Conservation (phyloP, 257 asterid species). For the Eucommia ulmoides region DNA sequence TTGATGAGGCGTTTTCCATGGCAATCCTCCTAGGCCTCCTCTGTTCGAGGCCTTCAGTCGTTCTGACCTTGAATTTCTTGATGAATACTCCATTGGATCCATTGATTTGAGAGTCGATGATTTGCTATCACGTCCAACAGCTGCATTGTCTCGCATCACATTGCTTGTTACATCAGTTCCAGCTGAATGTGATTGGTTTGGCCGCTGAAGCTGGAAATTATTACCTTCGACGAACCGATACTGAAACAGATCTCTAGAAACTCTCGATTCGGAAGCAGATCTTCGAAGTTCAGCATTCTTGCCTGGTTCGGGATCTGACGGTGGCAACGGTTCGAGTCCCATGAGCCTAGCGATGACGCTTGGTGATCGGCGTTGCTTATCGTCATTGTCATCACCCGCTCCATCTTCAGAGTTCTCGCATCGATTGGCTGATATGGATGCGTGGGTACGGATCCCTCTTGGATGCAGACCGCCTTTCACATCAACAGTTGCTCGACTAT, state of each 20-base stretch:
- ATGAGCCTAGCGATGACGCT: conserved; percentile 84
- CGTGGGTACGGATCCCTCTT: conserved; percentile 43
- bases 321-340: conserved; percentile 76
- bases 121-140: background rate
- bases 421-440: conserved; percentile 20
- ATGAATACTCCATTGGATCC: conserved; percentile 23
- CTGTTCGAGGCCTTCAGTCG: conserved; percentile 25
- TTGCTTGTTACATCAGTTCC: conserved; percentile 9
- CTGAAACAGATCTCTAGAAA: conserved; percentile 57
- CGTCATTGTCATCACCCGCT: conserved; percentile 20
- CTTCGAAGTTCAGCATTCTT: conserved; percentile 61
- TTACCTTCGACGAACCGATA: conserved; percentile 32
- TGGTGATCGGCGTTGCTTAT: conserved; percentile 45
- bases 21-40: conserved; percentile 23
- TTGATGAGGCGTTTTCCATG: conserved; percentile 44
- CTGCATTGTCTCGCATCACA: conserved; percentile 11
- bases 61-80: conserved; percentile 18
- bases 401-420: conserved; percentile 23
- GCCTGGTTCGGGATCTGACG: conserved; percentile 27
- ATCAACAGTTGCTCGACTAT: conserved; percentile 88
- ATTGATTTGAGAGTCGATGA: conserved; percentile 5
- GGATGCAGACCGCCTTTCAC: conserved; percentile 84
- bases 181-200: conserved; percentile 15
- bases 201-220: conserved; percentile 18
- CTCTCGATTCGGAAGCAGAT: conserved; percentile 90